Percentiles rank a stretch among this genome's conserved stretches.
These are phyloP conservation scores for Gossypium mustelinum DNA, from an alignment of 345 rosid species.

Conservation along the genomic window DNA sequence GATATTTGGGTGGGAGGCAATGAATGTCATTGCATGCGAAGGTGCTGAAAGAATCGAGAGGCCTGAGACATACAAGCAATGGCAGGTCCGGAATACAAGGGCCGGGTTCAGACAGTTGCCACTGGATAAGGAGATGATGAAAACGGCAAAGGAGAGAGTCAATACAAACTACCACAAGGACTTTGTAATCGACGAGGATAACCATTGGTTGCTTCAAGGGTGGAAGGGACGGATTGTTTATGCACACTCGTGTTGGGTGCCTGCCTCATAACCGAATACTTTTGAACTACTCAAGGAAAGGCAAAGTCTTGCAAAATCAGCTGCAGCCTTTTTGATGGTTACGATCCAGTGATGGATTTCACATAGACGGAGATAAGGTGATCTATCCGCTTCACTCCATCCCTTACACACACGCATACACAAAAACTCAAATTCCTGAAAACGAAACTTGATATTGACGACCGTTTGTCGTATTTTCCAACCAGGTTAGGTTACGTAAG, in stretches of 20 bases:
- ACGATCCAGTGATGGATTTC: neutral
- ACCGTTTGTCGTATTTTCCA: neutral
- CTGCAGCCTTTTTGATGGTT: neutral
- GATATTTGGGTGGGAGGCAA: constrained; percentile 39
- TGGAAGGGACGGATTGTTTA: constrained; percentile 52
- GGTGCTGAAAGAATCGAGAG: constrained; percentile 52
- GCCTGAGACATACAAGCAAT: constrained; percentile 56
- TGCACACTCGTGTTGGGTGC: constrained; percentile 46
- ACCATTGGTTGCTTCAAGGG: constrained; percentile 50
- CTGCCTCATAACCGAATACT: constrained; percentile 18
- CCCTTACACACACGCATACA: neutral
- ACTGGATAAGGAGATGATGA: constrained; percentile 33
- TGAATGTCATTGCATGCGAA: constrained; percentile 54
- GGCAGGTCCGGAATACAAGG: constrained; percentile 40
- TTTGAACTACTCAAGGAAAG: neutral
- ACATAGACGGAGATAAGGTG: constrained; percentile 16
- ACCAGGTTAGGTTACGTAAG: constrained; percentile 14
- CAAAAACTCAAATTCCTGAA: neutral
- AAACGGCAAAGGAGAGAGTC: constrained; percentile 36
- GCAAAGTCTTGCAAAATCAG: constrained; percentile 1
- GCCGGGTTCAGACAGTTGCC: constrained; percentile 45
- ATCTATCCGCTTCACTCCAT: neutral
- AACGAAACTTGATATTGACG: neutral
- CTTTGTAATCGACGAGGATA: constrained; percentile 40
- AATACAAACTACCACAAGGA: constrained; percentile 40